These are phyloP conservation scores for Pharnaceum exiguum DNA, from an alignment of 148 eudicot genomes.

Conservation along the genomic window DNA sequence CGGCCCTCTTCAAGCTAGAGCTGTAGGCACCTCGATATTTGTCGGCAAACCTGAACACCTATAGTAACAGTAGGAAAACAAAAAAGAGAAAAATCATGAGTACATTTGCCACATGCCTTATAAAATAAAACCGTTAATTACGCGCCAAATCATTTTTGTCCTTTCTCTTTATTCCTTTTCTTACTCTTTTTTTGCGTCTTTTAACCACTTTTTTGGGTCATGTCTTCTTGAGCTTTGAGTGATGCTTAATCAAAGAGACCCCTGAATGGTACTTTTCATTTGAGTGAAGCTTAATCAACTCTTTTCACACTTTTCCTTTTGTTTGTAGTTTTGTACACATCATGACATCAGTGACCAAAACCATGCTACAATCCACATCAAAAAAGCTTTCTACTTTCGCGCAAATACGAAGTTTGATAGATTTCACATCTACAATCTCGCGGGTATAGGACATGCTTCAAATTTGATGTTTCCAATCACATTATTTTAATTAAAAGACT, in stretches of 20 bases:
- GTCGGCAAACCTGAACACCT: conserved; percentile 96
- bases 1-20: conserved; percentile 48
- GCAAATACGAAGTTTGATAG: too few species aligned
- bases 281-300: too few species aligned
- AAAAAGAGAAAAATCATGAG: neutral
- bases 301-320: too few species aligned
- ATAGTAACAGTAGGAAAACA: neutral
- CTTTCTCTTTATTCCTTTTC: neutral
- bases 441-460: too few species aligned
- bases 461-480: too few species aligned
- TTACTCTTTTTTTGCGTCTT: neutral
- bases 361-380: too few species aligned
- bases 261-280: too few species aligned
- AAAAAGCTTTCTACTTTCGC: too few species aligned
- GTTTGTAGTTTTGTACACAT: too few species aligned
- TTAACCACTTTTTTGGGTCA: neutral
- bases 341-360: too few species aligned
- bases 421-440: too few species aligned
- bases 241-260: neutral
- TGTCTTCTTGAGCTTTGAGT: conserved; percentile 1
- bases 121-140: conserved; percentile 9
- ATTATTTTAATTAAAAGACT: too few species aligned
- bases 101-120: neutral
- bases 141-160: conserved; percentile 18
- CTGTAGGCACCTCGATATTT: conserved; percentile 89